Conservation (phyloP, 495 filamentous ascomycete genomes). For the Penicillium antarcticum region DNA sequence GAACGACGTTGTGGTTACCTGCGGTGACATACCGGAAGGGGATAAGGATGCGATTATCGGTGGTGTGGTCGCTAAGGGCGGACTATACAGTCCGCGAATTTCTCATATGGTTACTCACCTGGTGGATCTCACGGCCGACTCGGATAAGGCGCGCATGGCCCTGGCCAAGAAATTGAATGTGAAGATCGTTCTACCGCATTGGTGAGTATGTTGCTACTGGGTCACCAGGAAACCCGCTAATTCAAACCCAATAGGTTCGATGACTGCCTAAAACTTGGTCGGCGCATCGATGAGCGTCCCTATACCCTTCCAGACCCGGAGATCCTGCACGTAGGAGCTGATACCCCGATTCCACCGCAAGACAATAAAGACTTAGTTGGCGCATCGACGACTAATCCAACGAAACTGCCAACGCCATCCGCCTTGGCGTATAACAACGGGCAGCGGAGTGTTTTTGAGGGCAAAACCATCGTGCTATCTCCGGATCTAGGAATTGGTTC, state of each 20-base stretch:
- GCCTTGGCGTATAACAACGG: constrained; percentile 29
- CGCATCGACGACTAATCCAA: constrained; percentile 65
- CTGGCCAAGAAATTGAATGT: constrained; percentile 58
- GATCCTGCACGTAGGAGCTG: constrained; percentile 55
- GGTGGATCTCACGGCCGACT: constrained; percentile 74
- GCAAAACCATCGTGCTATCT: constrained; percentile 54
- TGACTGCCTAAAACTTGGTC: constrained; percentile 88
- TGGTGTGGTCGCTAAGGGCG: constrained; percentile 85
- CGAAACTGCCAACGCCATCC: constrained; percentile 43
- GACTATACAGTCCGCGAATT: constrained; percentile 66
- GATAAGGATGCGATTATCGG: constrained; percentile 93
- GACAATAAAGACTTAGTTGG: constrained; percentile 65
- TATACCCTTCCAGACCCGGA: constrained; percentile 87
- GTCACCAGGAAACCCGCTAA: too few relatives aligned
- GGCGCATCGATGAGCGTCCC: constrained; percentile 79
- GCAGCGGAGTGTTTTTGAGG: constrained; percentile 51
- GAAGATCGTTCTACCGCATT: constrained; percentile 93
- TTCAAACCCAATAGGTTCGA: constrained; percentile 67
- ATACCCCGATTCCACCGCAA: constrained; percentile 52
- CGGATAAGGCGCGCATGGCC: constrained; percentile 66
- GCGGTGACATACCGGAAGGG: constrained; percentile 75
- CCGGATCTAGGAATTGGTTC: constrained; percentile 67
- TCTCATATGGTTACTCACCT: constrained; percentile 80
- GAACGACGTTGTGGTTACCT: constrained; percentile 72
- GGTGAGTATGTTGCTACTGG: constrained; percentile 48